Evolutionary conservation across 345 rosid genomes (phyloP), one percentile per base, ranked within the genome.

Genomic region (Ricinus communis): DNA sequence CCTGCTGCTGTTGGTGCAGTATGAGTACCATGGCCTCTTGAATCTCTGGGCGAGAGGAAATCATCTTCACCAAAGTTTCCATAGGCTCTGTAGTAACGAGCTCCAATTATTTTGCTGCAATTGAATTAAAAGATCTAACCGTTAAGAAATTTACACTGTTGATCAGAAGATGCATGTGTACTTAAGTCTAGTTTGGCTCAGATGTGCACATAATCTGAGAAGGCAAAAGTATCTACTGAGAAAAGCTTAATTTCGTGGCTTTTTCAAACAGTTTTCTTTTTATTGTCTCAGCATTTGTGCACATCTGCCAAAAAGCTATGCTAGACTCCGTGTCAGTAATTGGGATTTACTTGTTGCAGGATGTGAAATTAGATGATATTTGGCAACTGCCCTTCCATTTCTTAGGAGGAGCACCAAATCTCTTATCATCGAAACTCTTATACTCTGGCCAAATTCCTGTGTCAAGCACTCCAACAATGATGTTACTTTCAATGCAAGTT

Each of bases 401-500:
- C 19, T 16, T 33, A 3, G 73, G 73, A n/a, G 73, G 66, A 28
- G 73, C 58, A 58, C 66, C 73, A 30, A 59, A 70, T 2, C 56
- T 50, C 60, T 70, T 53, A 18, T 60, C 66, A 8, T 14, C 31
- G 21, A 60, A 60, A 60, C 73, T 70, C n/a, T 59, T 36, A 14
- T 66, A 70, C 33, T 70, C 73, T 0, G 73, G 73, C 73, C 73
- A 60, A 59, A 70, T 70, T 59, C 73, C 73, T 5, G 73, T 70
- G 58, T 60, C 73, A 14, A 60, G 25, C 73, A 70, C 33, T 60
- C 73, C 74, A 50, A 70, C 19, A 5, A 60, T 31, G 49, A 36
- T 15, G 36, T 59, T 49, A 13, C 66, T 60, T 60, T 70, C 74
- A 31, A 16, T n/a, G 0, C 8, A 28, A 47, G 2, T 49, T 60